Conservation (phyloP, 108 stramenopile species). For the Pseudonitzschia multistriata region DNA sequence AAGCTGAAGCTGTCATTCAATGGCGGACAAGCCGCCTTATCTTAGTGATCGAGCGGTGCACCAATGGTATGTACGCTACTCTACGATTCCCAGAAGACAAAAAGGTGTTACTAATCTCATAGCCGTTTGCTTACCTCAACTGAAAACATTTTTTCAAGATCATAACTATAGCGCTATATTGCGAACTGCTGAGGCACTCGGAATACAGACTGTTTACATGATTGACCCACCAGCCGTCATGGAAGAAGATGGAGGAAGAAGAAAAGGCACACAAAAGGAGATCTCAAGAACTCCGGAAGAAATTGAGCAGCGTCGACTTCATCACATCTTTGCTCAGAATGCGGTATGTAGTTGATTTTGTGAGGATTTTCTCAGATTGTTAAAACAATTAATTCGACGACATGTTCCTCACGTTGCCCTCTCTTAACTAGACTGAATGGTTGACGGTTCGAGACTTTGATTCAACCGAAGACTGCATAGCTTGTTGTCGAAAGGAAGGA, state of each 20-base stretch:
- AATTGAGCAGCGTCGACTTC: constrained; percentile 53
- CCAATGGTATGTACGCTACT: constrained; percentile 26
- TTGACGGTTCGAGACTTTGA: constrained; percentile 72
- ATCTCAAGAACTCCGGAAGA: constrained; percentile 44
- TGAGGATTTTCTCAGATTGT: not conserved
- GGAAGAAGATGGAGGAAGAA: constrained; percentile 18
- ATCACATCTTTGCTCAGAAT: constrained; percentile 84
- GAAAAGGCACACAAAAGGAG: constrained; percentile 4
- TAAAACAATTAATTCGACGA: not conserved
- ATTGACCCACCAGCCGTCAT: constrained; percentile 65
- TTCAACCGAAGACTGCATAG: constrained; percentile 64
- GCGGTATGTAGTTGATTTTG: constrained; percentile 27
- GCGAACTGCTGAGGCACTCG: constrained; percentile 84
- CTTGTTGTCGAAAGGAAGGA: constrained; percentile 48
- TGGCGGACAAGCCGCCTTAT: constrained; percentile 73
- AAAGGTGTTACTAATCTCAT: not conserved
- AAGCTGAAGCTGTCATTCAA: constrained; percentile 80
- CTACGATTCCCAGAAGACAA: not conserved
- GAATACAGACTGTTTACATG: constrained; percentile 79
- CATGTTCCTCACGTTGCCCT: not conserved
- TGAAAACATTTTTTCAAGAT: constrained; percentile 55
- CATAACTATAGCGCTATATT: constrained; percentile 76
- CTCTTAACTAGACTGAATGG: constrained; percentile 61
- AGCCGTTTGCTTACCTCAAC: too few relatives aligned
- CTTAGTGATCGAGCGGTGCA: constrained; percentile 79